A percentile compares a stretch with the other conserved stretches of the same genome.
Conservation (phyloP, 352 stramenopile genomes). For the Phytophthora rubi region DNA sequence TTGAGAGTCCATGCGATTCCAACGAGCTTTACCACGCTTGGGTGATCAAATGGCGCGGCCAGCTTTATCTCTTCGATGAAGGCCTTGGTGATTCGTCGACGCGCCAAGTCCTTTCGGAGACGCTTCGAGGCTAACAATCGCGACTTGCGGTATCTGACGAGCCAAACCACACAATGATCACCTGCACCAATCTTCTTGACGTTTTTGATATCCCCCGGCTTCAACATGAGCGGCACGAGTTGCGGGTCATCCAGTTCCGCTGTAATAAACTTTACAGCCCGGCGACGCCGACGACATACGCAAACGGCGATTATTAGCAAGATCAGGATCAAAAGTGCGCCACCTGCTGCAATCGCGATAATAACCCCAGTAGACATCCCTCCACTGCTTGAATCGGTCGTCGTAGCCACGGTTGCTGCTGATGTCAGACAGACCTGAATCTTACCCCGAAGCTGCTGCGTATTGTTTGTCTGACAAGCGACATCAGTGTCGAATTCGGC, state of each 20-base stretch:
- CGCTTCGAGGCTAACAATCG: constrained; percentile 50
- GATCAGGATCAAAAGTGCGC: constrained; percentile 11
- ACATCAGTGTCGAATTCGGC: constrained; percentile 33
- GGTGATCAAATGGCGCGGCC: constrained; percentile 48
- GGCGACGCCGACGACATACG: constrained; percentile 30
- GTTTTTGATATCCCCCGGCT: constrained; percentile 50
- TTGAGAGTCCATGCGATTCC: constrained; percentile 63
- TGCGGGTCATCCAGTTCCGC: constrained; percentile 47
- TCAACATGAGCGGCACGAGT: constrained; percentile 45
- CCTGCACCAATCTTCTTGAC: constrained; percentile 42
- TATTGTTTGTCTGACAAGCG: constrained; percentile 38
- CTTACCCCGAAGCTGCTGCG: constrained; percentile 31
- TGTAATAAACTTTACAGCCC: constrained; percentile 24
- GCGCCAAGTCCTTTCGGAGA: constrained; percentile 42
- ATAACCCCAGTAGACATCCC: constrained; percentile 14
- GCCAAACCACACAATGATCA: constrained; percentile 42
- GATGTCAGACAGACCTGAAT: constrained; percentile 38
- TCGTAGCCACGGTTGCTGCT: constrained; percentile 1
- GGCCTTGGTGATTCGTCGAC: constrained; percentile 37
- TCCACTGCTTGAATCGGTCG: constrained; percentile 8
- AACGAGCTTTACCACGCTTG: constrained; percentile 53
- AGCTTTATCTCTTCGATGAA: constrained; percentile 70
- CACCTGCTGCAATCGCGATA: constrained; percentile 13
- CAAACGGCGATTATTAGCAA: constrained; percentile 15
- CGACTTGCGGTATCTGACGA: constrained; percentile 47